phyloP scores from a whole-genome alignment of 2,329 filamentous ascomycete species.

The Truncatella angustata region DNA sequence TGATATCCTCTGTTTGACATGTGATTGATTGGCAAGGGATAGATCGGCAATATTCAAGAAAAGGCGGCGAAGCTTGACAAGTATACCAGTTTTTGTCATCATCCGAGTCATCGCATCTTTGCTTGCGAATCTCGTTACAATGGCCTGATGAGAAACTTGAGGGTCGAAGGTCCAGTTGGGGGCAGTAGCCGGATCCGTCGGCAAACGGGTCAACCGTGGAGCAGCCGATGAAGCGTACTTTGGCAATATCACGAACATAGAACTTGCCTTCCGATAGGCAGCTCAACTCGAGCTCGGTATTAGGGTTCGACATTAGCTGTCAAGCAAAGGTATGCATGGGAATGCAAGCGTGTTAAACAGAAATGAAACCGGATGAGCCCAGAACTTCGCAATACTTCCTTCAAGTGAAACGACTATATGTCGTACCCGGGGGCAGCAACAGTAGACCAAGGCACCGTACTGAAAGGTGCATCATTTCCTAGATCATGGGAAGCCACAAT shows the following conservation, averaged over 20 bases:
- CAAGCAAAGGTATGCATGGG: not conserved
- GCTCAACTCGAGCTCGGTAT: slow-evolving; percentile 21
- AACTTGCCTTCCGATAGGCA: slow-evolving; percentile 29
- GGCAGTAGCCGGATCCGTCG: slow-evolving; percentile 29
- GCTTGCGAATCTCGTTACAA: slow-evolving; percentile 29
- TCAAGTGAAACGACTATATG: too few species aligned
- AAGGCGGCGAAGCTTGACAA: slow-evolving; percentile 26
- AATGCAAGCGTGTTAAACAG: not conserved
- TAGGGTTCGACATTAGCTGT: slow-evolving; percentile 13
- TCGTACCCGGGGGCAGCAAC: too few species aligned
- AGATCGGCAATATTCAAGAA: slow-evolving; percentile 34
- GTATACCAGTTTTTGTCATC: slow-evolving; percentile 29
- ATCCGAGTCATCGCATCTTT: slow-evolving; percentile 26
- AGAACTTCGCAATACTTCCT: too few species aligned
- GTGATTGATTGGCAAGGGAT: slow-evolving; percentile 28
- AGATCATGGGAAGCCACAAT: too few species aligned
- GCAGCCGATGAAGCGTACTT: slow-evolving; percentile 36
- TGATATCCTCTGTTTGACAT: slow-evolving; percentile 28
- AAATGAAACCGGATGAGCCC: not conserved
- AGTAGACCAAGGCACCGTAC: too few species aligned
- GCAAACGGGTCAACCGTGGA: slow-evolving; percentile 35
- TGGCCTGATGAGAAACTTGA: slow-evolving; percentile 30
- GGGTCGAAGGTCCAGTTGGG: slow-evolving; percentile 27
- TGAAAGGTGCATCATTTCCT: too few species aligned
- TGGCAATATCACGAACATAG: slow-evolving; percentile 30